A percentile compares a stretch with the other conserved stretches of the same genome.
Conservation (phyloP, 805 yeast genomes). For the Sugiyamaella chiloensis region DNA sequence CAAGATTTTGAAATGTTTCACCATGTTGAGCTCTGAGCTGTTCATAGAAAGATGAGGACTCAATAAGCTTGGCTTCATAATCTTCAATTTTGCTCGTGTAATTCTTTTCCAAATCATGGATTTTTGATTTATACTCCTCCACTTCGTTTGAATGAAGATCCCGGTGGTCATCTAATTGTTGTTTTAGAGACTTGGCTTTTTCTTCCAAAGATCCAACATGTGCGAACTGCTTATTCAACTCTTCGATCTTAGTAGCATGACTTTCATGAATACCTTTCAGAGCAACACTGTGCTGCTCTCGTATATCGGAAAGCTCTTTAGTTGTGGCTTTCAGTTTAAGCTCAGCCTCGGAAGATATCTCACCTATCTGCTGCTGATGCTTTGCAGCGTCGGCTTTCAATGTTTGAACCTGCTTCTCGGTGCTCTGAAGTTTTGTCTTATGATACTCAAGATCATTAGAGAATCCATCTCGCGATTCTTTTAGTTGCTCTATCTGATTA, state of each 20-base stretch:
- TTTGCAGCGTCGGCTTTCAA: neutral
- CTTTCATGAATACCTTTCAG: neutral
- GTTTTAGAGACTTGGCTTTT: neutral
- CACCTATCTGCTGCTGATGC: constrained; percentile 6
- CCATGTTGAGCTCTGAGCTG: constrained; percentile 2
- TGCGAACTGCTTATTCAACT: neutral
- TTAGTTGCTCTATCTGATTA: constrained; percentile 30
- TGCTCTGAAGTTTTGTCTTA: constrained; percentile 14
- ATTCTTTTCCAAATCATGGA: neutral
- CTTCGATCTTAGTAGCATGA: neutral
- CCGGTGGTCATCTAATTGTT: neutral
- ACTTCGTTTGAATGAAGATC: neutral
- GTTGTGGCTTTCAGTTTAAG: neutral
- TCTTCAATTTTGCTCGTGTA: neutral
- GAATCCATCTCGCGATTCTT: constrained; percentile 14
- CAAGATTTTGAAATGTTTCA: neutral
- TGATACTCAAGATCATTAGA: constrained; percentile 4
- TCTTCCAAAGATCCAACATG: too few species aligned
- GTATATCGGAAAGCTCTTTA: neutral
- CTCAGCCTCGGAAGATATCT: neutral
- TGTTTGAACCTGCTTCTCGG: constrained; percentile 9
- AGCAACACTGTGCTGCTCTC: neutral
- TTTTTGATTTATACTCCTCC: neutral
- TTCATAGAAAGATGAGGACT: neutral
- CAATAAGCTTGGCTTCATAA: neutral